Percentiles rank a stretch among this genome's conserved stretches.
Evolutionary conservation across 306 rosid species (phyloP).

Genomic region (Purshia tridentata): DNA sequence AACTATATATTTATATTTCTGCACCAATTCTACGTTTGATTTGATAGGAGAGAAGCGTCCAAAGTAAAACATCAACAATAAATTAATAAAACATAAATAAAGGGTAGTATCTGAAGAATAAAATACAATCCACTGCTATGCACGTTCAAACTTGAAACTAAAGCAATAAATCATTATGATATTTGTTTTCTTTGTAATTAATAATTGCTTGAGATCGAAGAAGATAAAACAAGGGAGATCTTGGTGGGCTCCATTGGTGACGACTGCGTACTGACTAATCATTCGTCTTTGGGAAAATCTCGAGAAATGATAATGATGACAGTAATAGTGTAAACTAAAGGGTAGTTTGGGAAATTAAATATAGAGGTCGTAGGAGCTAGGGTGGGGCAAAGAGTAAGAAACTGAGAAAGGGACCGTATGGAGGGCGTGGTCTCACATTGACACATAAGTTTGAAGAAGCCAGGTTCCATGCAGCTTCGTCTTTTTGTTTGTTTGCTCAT

Average conservation of each 20-base stretch:
- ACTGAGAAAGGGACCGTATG: conserved; percentile 25
- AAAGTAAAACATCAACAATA: too few species aligned
- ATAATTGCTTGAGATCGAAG: not conserved
- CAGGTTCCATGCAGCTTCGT: conserved; percentile 62
- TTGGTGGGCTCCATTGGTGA: not conserved
- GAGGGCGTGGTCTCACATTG: conserved; percentile 9
- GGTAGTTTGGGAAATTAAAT: conserved; percentile 22
- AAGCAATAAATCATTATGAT: too few species aligned
- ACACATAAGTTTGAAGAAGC: conserved; percentile 33
- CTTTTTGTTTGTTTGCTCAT: conserved; percentile 47
- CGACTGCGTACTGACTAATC: not conserved
- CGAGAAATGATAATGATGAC: not conserved
- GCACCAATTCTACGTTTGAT: too few species aligned
- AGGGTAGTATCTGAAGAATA: too few species aligned
- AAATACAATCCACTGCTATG: too few species aligned
- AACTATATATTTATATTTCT: too few species aligned
- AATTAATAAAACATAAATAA: too few species aligned
- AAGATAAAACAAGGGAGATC: not conserved
- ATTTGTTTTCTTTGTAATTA: not conserved
- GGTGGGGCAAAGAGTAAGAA: not conserved
- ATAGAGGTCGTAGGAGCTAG: not conserved
- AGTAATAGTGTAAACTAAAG: conserved; percentile 5
- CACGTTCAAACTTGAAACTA: too few species aligned
- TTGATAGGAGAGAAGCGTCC: too few species aligned
- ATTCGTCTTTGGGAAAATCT: conserved; percentile 2